Conservation (phyloP, 805 yeast species). For the Wickerhamiella azyma region DNA sequence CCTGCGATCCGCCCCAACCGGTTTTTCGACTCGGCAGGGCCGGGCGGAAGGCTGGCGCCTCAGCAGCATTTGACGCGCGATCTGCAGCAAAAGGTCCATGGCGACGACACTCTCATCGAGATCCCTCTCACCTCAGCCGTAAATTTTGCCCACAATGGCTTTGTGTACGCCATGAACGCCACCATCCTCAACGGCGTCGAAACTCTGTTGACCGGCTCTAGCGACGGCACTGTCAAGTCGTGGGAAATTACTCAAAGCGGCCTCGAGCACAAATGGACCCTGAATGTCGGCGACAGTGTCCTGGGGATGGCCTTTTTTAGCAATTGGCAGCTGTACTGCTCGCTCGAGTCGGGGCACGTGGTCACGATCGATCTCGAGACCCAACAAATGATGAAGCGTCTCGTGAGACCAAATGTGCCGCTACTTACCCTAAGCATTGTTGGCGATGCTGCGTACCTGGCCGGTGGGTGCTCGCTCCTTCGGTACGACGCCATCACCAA, state of each 20-base stretch:
- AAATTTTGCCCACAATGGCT: constrained; percentile 84
- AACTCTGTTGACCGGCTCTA: constrained; percentile 59
- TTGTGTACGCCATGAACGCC: constrained; percentile 54
- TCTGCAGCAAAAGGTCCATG: constrained; percentile 4
- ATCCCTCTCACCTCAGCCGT: constrained; percentile 53
- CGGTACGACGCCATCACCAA: constrained; percentile 39
- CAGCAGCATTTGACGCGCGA: constrained; percentile 19
- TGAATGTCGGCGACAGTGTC: constrained; percentile 51
- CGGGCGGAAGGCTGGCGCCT: constrained; percentile 43
- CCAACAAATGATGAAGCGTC: constrained; percentile 39
- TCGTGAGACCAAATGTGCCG: constrained; percentile 20
- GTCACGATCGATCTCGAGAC: constrained; percentile 82
- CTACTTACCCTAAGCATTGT: constrained; percentile 47
- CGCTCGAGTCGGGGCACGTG: constrained; percentile 60
- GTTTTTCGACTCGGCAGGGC: constrained; percentile 84
- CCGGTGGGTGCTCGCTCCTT: constrained; percentile 38
- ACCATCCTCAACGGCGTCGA: constrained; percentile 22
- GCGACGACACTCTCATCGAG: constrained; percentile 26
- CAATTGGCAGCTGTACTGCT: constrained; percentile 69
- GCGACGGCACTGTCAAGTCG: constrained; percentile 75
- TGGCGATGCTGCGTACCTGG: constrained; percentile 48
- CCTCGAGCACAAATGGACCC: constrained; percentile 19
- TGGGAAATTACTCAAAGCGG: constrained; percentile 41
- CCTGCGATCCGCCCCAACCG: constrained; percentile 54
- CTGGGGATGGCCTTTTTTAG: constrained; percentile 46